Evolutionary conservation across 306 rosid genomes (phyloP).

Genomic region (Dryas alaskensis): DNA sequence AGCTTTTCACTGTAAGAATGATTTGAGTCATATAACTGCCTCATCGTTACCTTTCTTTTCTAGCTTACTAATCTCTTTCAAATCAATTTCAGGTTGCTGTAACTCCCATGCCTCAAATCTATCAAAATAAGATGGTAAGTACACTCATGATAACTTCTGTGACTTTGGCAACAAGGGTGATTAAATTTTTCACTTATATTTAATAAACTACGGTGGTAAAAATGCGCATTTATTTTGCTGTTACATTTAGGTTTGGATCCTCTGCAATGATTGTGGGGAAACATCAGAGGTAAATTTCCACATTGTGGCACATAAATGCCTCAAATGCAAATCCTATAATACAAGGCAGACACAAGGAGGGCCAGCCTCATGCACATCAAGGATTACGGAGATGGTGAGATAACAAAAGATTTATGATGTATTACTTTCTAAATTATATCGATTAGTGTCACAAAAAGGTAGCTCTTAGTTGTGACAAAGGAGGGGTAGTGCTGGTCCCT

Average conservation of each 20-base stretch:
- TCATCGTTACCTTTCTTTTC: background rate
- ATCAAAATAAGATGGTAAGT: slow-evolving; percentile 41
- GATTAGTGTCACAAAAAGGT: background rate
- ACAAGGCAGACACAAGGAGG: slow-evolving; percentile 56
- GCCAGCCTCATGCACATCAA: slow-evolving; percentile 47
- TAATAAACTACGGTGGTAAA: background rate
- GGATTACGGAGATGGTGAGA: slow-evolving; percentile 37
- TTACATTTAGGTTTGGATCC: slow-evolving; percentile 58
- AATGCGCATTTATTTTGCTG: background rate
- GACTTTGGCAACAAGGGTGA: background rate
- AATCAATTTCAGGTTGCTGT: slow-evolving; percentile 31
- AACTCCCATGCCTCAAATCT: slow-evolving; percentile 45
- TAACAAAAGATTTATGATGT: slow-evolving; percentile 18
- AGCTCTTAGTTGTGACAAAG: background rate
- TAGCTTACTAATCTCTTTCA: slow-evolving; percentile 9
- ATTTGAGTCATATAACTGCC: background rate
- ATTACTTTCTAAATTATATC: background rate
- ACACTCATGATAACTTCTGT: background rate
- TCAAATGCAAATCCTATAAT: slow-evolving; percentile 51
- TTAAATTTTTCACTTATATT: background rate
- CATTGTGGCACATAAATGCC: slow-evolving; percentile 48
- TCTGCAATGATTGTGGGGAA: slow-evolving; percentile 73
- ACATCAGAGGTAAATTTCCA: slow-evolving; percentile 55
- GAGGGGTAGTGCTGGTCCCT: background rate
- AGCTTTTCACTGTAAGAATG: background rate